phyloP scores from a whole-genome alignment of 1,284 basidiomycete species.

The Athelia sp. region DNA sequence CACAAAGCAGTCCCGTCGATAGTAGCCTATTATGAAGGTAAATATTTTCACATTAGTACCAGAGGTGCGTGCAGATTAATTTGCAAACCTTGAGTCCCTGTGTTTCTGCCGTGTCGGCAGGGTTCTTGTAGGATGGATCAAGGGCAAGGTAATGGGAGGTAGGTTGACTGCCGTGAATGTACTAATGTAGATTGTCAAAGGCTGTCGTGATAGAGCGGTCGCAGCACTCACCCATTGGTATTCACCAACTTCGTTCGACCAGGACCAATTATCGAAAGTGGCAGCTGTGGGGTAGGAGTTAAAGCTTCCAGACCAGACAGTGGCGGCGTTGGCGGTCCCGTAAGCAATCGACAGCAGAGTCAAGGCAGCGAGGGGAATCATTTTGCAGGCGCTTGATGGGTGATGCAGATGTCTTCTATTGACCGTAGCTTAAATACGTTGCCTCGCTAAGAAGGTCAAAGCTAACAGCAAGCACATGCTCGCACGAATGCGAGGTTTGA shows the following conservation, averaged over 20 bases:
- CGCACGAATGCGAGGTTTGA: too few species aligned
- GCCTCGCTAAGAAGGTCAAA: too few species aligned
- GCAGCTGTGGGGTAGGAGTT: conserved; percentile 40
- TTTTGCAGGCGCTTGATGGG: too few species aligned
- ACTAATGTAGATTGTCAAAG: conserved; percentile 30
- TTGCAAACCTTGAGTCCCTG: conserved; percentile 48
- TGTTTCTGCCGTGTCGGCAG: conserved; percentile 47
- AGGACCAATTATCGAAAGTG: conserved; percentile 57
- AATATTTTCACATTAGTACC: conserved; percentile 25
- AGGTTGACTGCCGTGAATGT: conserved; percentile 53
- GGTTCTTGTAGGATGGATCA: conserved; percentile 54
- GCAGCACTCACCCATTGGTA: conserved; percentile 49
- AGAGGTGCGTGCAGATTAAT: conserved; percentile 25
- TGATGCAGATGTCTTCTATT: too few species aligned
- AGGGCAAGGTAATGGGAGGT: conserved; percentile 54
- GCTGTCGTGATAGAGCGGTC: background rate
- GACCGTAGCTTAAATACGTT: too few species aligned
- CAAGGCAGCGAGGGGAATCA: background rate
- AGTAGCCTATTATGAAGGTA: background rate
- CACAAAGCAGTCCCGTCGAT: too few species aligned
- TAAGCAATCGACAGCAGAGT: conserved; percentile 13
- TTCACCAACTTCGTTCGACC: conserved; percentile 48
- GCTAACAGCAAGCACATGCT: too few species aligned
- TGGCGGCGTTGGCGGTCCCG: conserved; percentile 16
- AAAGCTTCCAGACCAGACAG: conserved; percentile 47